Evolutionary conservation across 2,329 filamentous ascomycete genomes (phyloP), one percentile per base, ranked within the genome.

Genomic region (Trichoderma pleuroti): DNA sequence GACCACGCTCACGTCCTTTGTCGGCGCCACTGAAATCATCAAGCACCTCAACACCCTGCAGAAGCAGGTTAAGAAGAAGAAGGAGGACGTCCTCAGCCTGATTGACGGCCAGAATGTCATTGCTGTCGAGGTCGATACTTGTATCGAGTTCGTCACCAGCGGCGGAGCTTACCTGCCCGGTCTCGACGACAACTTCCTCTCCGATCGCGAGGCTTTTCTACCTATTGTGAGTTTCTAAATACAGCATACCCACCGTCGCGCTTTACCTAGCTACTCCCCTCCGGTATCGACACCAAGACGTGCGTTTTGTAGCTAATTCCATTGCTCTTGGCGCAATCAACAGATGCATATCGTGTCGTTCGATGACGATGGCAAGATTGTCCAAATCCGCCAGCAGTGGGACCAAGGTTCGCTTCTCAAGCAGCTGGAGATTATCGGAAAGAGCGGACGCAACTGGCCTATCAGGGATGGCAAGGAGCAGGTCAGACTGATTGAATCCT

Each of bases 381-480:
- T 87, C 72, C 93, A 96, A 80, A 92, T 98, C 74, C 92, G 95
- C 75, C 89, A 95, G 75, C 93, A 92, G 80, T 99, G 96, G 96
- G 96, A 99, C 80, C 96, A 99, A 81, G 94, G 91, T 72, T 92
- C 93, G 68, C 88, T 99, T 52, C 88, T 99, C 75, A 98, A 96
- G 84, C 92, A 97, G 81, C 87, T 98, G 74, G 94, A 98, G 73
- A 90, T 98, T 70, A 98, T 99, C 81, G 95, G 96, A 77, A 91
- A 91, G 78, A 91, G 92, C 68, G 93, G 93, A 70, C 92, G 92
- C 80, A 97, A 96, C 82, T 99, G 96, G 96, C 96, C 96, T 68
- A 97, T 99, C 78, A 89, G 90, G 75, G 94, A 97, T 79, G 92
- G 91, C 78, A 89, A 89, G 76, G 94, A 97, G 68, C 94, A 98